phyloP scores from a whole-genome alignment of 257 asterid species.

The Solanum paucissectum region DNA sequence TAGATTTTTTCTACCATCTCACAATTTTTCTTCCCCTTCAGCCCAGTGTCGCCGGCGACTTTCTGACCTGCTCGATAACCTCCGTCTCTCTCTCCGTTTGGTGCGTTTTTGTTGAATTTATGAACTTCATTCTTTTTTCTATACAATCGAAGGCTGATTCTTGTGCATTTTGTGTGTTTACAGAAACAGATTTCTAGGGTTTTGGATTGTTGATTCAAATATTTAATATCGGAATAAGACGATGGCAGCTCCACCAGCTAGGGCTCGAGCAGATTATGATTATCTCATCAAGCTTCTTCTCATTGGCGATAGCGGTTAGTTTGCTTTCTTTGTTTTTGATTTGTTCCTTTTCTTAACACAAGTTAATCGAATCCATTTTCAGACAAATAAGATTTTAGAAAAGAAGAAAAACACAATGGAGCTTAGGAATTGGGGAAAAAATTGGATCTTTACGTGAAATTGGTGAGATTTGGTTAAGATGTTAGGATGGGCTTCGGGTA shows the following conservation, averaged over 20 bases:
- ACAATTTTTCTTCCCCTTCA: neutral
- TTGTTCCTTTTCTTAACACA: neutral
- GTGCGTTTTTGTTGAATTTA: neutral
- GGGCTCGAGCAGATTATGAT: constrained; percentile 27
- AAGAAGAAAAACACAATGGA: neutral
- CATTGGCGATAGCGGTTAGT: constrained; percentile 27
- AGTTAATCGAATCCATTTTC: neutral
- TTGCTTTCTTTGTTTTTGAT: neutral
- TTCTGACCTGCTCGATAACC: neutral
- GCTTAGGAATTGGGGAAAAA: neutral
- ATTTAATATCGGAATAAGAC: neutral
- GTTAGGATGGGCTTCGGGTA: neutral
- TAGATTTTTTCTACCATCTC: neutral
- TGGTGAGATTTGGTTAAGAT: neutral
- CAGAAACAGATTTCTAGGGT: constrained; percentile 1
- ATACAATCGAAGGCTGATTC: neutral
- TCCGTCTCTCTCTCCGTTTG: neutral
- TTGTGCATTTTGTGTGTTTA: neutral
- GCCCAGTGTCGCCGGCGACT: neutral
- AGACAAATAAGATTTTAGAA: neutral
- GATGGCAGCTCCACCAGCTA: constrained; percentile 26
- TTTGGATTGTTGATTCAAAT: neutral
- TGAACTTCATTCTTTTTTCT: neutral
- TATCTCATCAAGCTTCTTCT: constrained; percentile 22
- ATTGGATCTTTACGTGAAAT: neutral